Percentiles rank a stretch among this genome's conserved stretches.
These are phyloP conservation scores for Trifolium pratense DNA, from an alignment of 306 rosid genomes.

Conservation along the genomic window DNA sequence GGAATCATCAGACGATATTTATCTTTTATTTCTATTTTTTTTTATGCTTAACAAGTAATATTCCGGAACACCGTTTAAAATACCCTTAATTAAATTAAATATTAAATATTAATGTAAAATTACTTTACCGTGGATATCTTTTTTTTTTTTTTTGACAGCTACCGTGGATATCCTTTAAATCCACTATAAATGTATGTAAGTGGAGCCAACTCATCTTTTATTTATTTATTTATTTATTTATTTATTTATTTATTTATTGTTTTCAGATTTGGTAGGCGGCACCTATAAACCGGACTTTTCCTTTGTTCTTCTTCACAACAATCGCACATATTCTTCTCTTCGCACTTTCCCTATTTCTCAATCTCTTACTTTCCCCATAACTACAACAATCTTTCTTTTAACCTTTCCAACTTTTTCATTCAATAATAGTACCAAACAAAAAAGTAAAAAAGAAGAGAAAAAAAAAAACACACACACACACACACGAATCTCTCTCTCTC, in stretches of 20 bases:
- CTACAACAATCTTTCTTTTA: not conserved
- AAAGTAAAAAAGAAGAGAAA: not conserved
- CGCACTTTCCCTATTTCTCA: constrained; percentile 2
- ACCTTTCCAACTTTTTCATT: not conserved
- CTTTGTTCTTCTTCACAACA: constrained; percentile 16
- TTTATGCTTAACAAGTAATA: too few relatives aligned
- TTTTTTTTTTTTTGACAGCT: too few relatives aligned
- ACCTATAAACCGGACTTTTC: constrained; percentile 43
- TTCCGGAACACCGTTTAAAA: too few relatives aligned
- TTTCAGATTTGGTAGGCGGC: constrained; percentile 62
- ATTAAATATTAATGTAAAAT: too few relatives aligned
- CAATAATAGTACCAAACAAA: not conserved
- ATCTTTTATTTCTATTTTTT: too few relatives aligned
- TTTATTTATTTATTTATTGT: not conserved
- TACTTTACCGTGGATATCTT: too few relatives aligned
- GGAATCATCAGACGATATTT: too few relatives aligned
- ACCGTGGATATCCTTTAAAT: too few relatives aligned
- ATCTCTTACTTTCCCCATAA: constrained; percentile 26
- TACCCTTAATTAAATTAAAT: too few relatives aligned
- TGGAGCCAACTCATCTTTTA: too few relatives aligned
- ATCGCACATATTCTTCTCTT: not conserved
- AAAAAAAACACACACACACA: too few relatives aligned
- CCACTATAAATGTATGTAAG: too few relatives aligned
- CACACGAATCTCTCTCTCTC: not conserved
- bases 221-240: not conserved